Percentiles rank a stretch among this genome's conserved stretches.
These are phyloP conservation scores for Emergomyces pasteurianus DNA, from an alignment of 2,329 filamentous ascomycete species.

Conservation along the genomic window DNA sequence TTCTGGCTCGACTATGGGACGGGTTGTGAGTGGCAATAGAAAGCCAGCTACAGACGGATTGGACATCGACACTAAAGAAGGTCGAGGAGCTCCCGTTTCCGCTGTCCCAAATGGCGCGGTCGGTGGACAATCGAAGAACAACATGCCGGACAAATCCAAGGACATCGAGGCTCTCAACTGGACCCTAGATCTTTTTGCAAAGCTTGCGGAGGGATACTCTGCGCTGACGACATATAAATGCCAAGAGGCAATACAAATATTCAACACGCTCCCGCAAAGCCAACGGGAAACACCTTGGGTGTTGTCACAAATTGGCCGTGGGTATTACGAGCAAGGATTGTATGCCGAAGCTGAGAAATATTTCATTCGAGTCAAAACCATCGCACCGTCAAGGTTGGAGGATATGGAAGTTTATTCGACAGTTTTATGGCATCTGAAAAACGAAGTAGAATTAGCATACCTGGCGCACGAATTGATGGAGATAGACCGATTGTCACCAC, in stretches of 20 bases:
- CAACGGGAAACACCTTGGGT: slow-evolving; percentile 93
- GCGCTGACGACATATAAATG: slow-evolving; percentile 69
- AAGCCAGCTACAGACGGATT: slow-evolving; percentile 58
- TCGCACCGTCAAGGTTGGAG: slow-evolving; percentile 71
- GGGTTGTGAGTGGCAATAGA: slow-evolving; percentile 81
- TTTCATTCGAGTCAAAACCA: slow-evolving; percentile 65
- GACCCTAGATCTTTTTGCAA: slow-evolving; percentile 69
- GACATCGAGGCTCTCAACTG: slow-evolving; percentile 65
- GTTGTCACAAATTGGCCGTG: slow-evolving; percentile 76
- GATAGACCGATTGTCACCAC: slow-evolving; percentile 73
- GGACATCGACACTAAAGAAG: slow-evolving; percentile 58
- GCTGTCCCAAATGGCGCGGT: slow-evolving; percentile 13
- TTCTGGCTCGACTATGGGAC: slow-evolving; percentile 61
- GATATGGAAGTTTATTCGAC: slow-evolving; percentile 99
- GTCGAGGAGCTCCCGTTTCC: slow-evolving; percentile 26
- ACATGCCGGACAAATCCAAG: slow-evolving; percentile 43
- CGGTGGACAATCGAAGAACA: slow-evolving; percentile 20
- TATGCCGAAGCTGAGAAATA: slow-evolving; percentile 80
- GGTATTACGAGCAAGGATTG: slow-evolving; percentile 78
- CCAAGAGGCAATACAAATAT: slow-evolving; percentile 61
- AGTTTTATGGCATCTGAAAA: slow-evolving; percentile 95
- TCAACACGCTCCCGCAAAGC: slow-evolving; percentile 54
- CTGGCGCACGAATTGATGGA: slow-evolving; percentile 85
- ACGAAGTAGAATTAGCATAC: slow-evolving; percentile 82
- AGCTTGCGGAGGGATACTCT: slow-evolving; percentile 70